Conservation (phyloP, 169 alveolate genomes). For the Plasmodium coatneyi region DNA sequence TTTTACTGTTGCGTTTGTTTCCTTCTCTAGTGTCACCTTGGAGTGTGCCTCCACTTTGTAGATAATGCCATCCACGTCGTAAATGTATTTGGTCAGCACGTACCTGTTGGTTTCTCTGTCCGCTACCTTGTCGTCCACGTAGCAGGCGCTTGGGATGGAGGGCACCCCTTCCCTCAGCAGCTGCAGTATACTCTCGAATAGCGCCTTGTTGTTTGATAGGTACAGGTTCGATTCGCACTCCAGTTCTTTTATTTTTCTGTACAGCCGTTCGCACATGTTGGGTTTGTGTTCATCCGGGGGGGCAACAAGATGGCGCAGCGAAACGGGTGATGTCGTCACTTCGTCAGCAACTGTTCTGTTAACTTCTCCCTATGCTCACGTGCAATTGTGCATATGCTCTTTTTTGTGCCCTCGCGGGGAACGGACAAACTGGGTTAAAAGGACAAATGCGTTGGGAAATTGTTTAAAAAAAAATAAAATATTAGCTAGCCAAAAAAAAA, state of each 20-base stretch:
- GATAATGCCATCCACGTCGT: constrained; percentile 68
- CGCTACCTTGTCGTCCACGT: constrained; percentile 39
- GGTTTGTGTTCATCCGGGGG: background rate
- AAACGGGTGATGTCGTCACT: background rate
- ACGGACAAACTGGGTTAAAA: background rate
- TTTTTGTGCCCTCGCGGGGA: background rate
- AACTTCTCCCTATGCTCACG: background rate
- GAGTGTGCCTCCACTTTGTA: constrained; percentile 74
- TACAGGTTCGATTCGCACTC: constrained; percentile 67
- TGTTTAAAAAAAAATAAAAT: background rate
- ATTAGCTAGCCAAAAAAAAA: background rate
- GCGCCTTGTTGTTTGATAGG: constrained; percentile 50
- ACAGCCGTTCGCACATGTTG: constrained; percentile 57
- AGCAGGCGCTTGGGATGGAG: constrained; percentile 46
- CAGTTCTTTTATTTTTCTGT: constrained; percentile 29
- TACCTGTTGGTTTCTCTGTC: constrained; percentile 71
- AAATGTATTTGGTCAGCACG: constrained; percentile 62
- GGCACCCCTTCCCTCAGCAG: constrained; percentile 66
- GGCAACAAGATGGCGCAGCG: background rate
- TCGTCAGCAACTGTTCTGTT: background rate
- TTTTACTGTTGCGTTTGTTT: constrained; percentile 6
- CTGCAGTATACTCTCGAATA: constrained; percentile 49
- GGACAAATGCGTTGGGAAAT: background rate
- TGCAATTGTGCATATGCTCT: background rate
- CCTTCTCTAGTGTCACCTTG: constrained; percentile 46